phyloP scores from a whole-genome alignment of 2,329 filamentous ascomycete species.

The Zasmidium cellare region DNA sequence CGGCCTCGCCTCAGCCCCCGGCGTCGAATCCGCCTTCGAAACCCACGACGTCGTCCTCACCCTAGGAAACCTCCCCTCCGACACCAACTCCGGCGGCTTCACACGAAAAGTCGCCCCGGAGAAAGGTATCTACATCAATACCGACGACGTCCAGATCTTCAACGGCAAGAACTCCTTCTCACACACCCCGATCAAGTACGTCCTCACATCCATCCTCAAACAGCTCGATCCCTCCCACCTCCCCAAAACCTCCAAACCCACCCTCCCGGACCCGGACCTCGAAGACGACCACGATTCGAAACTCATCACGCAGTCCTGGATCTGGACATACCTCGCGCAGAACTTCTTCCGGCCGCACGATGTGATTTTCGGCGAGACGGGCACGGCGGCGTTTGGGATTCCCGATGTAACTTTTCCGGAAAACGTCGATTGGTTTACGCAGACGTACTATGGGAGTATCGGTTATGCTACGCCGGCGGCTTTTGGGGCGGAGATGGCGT shows the following conservation, averaged over 20 bases:
- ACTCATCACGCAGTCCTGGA: constrained; percentile 44
- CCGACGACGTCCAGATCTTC: constrained; percentile 38
- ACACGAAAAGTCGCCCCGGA: constrained; percentile 34
- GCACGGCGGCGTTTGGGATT: constrained; percentile 84
- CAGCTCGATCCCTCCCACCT: constrained; percentile 23
- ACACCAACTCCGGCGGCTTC: constrained; percentile 47
- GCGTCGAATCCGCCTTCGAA: constrained; percentile 39
- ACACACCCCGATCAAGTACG: constrained; percentile 39
- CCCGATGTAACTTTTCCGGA: constrained; percentile 80
- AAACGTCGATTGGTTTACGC: constrained; percentile 78
- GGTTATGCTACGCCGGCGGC: constrained; percentile 64
- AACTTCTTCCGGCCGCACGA: constrained; percentile 66
- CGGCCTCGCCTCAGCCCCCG: constrained; percentile 39
- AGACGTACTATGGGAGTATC: constrained; percentile 72
- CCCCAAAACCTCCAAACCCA: constrained; percentile 29
- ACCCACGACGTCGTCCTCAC: constrained; percentile 39
- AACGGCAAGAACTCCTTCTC: constrained; percentile 31
- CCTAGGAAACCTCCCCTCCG: constrained; percentile 42
- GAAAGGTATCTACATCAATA: constrained; percentile 39
- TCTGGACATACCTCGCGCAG: constrained; percentile 38
- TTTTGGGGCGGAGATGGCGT: constrained; percentile 72
- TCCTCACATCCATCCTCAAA: constrained; percentile 34
- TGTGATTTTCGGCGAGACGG: constrained; percentile 82
- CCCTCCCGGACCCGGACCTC: constrained; percentile 31
- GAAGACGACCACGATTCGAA: constrained; percentile 36